Evolutionary conservation across 2,329 filamentous ascomycete species (phyloP), one percentile per base, ranked within the genome.

Genomic region (Venturia pyrina): DNA sequence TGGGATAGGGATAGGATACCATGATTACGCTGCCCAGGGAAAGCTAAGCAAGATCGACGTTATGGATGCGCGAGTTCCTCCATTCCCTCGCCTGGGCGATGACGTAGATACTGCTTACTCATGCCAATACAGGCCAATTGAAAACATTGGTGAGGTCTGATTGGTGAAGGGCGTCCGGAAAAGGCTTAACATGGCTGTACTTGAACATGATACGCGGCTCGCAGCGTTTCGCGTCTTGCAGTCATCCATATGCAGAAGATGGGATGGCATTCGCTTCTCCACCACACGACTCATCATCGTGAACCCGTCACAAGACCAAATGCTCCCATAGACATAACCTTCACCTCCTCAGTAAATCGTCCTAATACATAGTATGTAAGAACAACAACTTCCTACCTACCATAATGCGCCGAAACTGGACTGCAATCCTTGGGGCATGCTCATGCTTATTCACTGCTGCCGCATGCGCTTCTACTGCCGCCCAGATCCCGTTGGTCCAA

Each of bases 401-500:
- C 5, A 62, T 17, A 43, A 62, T 62, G 60, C 60, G 40, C 32
- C 44, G 3, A 41, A 32, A 19, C 44, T 64, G 19, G 8, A 64
- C 53, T 21, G 44, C 34, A 50, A 64, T 2, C 41, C 41, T 40
- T 13, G 37, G 24, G 17, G 62, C 32, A 40, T 59, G 63, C 63
- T 65, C 19, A 53, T 57, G 63, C 63, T 61, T 57, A 32, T 41
- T 57, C 40, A 44, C 63, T 24, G 37, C 41, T 34, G 63, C 32
- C 32, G 48, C 60, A 24, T 64, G 28, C 43, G 65, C 63, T 19
- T 41, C 46, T 34, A 44, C 65, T 15, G 13, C 65, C 34, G 61
- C 43, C 43, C 65, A 65, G 62, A 44, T 50, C 62, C 53, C 28
- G n/a, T 53, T 65, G 41, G 46, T 62, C n/a, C 40, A n/a, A n/a